phyloP scores from a whole-genome alignment of 2,329 filamentous ascomycete species.

The Ophiosphaerella narmari region DNA sequence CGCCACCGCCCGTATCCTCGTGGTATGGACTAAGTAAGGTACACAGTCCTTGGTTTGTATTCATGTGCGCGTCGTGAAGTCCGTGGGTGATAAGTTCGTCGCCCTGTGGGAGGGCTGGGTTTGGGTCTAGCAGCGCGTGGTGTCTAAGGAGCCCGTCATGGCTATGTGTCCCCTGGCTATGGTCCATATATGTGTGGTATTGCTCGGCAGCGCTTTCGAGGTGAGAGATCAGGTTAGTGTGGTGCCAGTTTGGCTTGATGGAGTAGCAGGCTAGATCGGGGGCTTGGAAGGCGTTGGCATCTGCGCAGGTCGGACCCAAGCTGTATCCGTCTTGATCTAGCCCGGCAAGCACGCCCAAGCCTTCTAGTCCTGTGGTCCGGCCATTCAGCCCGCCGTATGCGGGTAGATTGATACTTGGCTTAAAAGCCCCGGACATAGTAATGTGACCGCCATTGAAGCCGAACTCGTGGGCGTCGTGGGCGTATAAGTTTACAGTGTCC shows the following conservation, averaged over 20 bases:
- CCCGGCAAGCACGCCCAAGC: slow-evolving; percentile 18
- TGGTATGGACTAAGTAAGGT: slow-evolving; percentile 31
- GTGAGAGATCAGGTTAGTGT: slow-evolving; percentile 22
- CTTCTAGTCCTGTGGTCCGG: slow-evolving; percentile 4
- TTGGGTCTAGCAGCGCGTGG: slow-evolving; percentile 1
- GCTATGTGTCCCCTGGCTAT: slow-evolving; percentile 2
- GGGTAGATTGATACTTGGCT: slow-evolving; percentile 34
- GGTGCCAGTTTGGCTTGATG: slow-evolving; percentile 27
- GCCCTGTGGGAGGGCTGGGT: slow-evolving; percentile 1
- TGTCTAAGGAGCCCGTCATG: slow-evolving; percentile 3
- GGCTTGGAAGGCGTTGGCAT: slow-evolving; percentile 16
- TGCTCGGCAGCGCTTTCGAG: slow-evolving; percentile 30
- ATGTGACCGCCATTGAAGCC: slow-evolving; percentile 50
- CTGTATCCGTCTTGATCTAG: slow-evolving; percentile 25
- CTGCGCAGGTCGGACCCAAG: slow-evolving; percentile 13
- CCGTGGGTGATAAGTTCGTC: slow-evolving; percentile 15
- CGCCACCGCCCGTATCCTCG: slow-evolving; percentile 30
- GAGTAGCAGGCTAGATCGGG: slow-evolving; percentile 21
- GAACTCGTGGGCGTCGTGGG: slow-evolving; percentile 40
- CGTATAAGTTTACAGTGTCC: slow-evolving; percentile 19
- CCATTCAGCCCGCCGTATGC: slow-evolving; percentile 22
- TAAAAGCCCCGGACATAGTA: slow-evolving; percentile 43
- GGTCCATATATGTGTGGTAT: slow-evolving; percentile 9
- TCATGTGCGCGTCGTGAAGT: slow-evolving; percentile 13
- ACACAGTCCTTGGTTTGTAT: slow-evolving; percentile 25